Base-by-base conservation (phyloP, 441 rosid species). In the Cnidoscolus chayamansa region DNA sequence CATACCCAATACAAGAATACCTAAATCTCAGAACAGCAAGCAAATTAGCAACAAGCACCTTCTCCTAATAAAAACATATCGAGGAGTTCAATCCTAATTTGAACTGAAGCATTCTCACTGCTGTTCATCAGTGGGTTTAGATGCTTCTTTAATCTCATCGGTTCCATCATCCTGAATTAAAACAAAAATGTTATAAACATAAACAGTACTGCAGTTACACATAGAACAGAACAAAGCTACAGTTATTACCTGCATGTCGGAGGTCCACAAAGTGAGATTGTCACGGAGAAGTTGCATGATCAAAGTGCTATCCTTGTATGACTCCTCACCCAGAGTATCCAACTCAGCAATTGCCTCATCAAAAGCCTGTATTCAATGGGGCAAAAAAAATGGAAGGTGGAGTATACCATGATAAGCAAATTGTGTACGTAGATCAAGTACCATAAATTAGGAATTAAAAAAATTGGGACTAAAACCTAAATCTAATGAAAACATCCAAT, bases 251-350 rank as follows among this genome's bases (percentile, higher is more conserved):
- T 85, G 85, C 81, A 88, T 83, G 82, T 93, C 97, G 55, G 97
- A 91, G 58, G 97, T 93, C 98, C 98, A 93, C 37, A 93, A 88
- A 16, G 98, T 93, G 76, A 93, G 90, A 74, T 93, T 93, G 76
- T 93, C 98, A 0, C 97, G 92, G 73, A 93, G 95, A 77, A 93
- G 98, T 83, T 94, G 98, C 98, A 94, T 94, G 60, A 94, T 94
- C 82, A 91, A 82, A 25, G 97, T 90, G 78, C 96, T 93, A 64
- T 93, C 98, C 91, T 89, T 93, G 91, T 92, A 92, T 62, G 98
- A 92, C 65, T 92, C 98, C 84, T 93, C 98, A 4, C 97, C 97
- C 80, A 93, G 67, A 10, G 98, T 89, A 76, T 93, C 98, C 49
- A 93, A 83, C 86, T 91, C 97, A 59, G 97, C 85, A 69, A 94